Percentiles rank a stretch among this genome's conserved stretches.
Conservation (phyloP, 2,329 filamentous ascomycete species). For the Clonostachys rosea region DNA sequence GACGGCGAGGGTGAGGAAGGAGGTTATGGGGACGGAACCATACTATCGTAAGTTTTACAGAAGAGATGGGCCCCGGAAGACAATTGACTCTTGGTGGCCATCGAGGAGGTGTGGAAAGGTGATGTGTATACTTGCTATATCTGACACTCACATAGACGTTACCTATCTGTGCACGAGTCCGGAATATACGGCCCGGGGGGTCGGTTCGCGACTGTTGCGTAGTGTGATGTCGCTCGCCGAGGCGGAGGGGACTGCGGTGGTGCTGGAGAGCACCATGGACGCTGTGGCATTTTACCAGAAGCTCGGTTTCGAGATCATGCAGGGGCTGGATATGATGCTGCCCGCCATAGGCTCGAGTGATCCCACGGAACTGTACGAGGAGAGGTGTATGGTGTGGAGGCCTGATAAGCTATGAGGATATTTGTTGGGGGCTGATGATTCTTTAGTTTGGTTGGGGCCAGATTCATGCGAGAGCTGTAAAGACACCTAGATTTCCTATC, state of each 20-base stretch:
- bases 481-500: too few relatives aligned
- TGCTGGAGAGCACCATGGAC: conserved; percentile 30
- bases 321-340: conserved; percentile 26
- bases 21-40: conserved; percentile 16
- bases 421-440: too few relatives aligned
- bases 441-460: too few relatives aligned
- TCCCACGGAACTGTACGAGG: conserved; percentile 24
- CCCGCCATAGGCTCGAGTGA: conserved; percentile 17
- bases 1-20: conserved; percentile 19
- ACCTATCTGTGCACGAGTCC: conserved; percentile 32
- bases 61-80: neutral
- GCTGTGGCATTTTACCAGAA: conserved; percentile 29
- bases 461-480: too few relatives aligned
- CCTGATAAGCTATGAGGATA: too few relatives aligned
- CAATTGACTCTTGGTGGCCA: neutral
- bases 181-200: conserved; percentile 23
- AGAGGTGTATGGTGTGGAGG: conserved; percentile 24
- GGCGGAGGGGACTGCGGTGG: conserved; percentile 21
- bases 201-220: conserved; percentile 23
- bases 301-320: conserved; percentile 24
- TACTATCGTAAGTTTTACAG: conserved; percentile 28
- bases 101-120: neutral
- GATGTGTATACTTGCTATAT: neutral
- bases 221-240: conserved; percentile 23
- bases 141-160: conserved; percentile 18